These are phyloP conservation scores for Ustulina deusta DNA, from an alignment of 2,329 filamentous ascomycete species.

Conservation along the genomic window DNA sequence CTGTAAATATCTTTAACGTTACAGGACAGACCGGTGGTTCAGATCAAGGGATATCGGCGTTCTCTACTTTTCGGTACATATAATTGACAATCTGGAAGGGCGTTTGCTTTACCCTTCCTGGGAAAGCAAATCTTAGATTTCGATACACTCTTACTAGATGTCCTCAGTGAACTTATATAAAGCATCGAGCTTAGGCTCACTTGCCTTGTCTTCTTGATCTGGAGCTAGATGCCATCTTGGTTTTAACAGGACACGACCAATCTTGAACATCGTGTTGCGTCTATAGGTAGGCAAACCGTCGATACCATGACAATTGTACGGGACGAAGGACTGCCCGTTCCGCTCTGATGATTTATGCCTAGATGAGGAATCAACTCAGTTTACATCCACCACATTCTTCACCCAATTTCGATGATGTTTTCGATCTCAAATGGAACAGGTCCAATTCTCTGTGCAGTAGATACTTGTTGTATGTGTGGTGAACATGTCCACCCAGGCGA, in stretches of 20 bases:
- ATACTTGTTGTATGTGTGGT: no score
- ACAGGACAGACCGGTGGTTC: slow-evolving; percentile 24
- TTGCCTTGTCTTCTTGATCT: not conserved
- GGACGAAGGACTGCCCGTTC: slow-evolving; percentile 1
- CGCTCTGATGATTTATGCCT: slow-evolving; percentile 20
- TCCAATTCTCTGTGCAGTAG: not conserved
- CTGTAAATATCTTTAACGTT: slow-evolving; percentile 33
- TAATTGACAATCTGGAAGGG: slow-evolving; percentile 19
- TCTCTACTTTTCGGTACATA: slow-evolving; percentile 20
- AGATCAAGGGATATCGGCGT: slow-evolving; percentile 24
- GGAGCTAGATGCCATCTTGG: not conserved
- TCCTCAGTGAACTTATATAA: not conserved
- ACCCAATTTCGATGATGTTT: not conserved
- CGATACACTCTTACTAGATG: not conserved
- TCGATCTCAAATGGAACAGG: not conserved
- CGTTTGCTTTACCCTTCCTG: slow-evolving; percentile 1
- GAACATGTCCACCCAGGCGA: no score
- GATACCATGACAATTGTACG: not conserved
- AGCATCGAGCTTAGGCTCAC: not conserved
- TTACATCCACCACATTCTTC: not conserved
- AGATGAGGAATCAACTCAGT: not conserved
- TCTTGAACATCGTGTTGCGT: not conserved
- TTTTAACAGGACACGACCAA: not conserved
- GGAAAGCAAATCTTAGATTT: slow-evolving; percentile 5
- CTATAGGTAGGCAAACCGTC: not conserved